Base-by-base conservation (phyloP, 768 basidiomycete species). In the Suillus lakei region DNA sequence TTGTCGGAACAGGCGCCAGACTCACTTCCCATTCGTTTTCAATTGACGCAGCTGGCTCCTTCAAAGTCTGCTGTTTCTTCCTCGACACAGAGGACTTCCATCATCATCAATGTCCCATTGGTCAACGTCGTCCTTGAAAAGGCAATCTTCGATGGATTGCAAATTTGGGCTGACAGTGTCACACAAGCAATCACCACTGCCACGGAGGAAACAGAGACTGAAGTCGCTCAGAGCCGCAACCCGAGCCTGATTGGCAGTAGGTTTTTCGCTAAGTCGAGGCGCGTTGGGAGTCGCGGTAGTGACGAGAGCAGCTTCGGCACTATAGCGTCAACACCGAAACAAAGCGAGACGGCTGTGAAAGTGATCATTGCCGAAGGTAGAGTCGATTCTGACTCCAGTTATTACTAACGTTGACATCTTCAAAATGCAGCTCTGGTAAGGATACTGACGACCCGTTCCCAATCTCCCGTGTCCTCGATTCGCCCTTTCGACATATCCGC, bases 161-260 rank as follows among this genome's bases (percentile, higher is more conserved):
- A 98, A 75, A 91, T 90, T 71, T 93, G 91, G 83, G 90, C 89
- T 8, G 98, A 99, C 72, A 96, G 98, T 72, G 74, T 89, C 32
- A 79, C 88, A n/a, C 93, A 92, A 70, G 83, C 91, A 60, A 70
- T 90, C 4, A 91, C 60, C 82, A 79, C 81, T 7, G 55, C 63
- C 5, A 34, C 59, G 54, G 67, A 65, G 39, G 75, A 74, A 32
- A 69, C 64, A 8, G 74, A 65, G 43, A 68, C 68, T 21, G 75
- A 81, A 64, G 74, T 71, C 28, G 67, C 72, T 60, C 78, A 79
- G 64, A 87, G 85, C 66, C 80, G 80, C 61, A 86, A 89, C 73
- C 74, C 88, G 36, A 90, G 87, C 71, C 76, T 95, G 60, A 91
- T 95, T 63, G 93, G 92, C 43, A 94, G 93, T 70, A 86, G 88